Percentiles rank a stretch among this genome's conserved stretches.
These are phyloP conservation scores for Graphilbum sp. DNA, from an alignment of 2,329 filamentous ascomycete species.

Conservation along the genomic window DNA sequence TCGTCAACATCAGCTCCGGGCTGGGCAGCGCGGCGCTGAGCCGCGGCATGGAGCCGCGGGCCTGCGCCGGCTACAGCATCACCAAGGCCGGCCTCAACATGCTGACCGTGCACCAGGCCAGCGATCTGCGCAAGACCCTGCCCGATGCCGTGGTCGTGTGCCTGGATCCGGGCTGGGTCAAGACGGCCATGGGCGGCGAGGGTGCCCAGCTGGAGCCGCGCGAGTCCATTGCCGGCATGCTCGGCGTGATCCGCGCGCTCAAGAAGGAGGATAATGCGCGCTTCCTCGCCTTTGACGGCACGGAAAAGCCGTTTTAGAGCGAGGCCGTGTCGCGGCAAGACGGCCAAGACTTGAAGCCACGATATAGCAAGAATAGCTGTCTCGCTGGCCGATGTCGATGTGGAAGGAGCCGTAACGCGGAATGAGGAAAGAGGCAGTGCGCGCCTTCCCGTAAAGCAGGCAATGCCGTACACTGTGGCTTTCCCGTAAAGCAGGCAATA, in stretches of 20 bases:
- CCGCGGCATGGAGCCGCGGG: conserved; percentile 14
- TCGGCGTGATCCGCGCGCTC: conserved; percentile 57
- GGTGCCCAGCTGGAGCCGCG: conserved; percentile 13
- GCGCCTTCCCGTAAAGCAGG: too few relatives aligned
- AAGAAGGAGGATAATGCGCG: conserved; percentile 32
- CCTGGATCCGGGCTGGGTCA: conserved; percentile 19
- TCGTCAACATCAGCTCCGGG: conserved; percentile 26
- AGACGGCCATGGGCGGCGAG: conserved; percentile 17
- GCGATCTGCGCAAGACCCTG: conserved; percentile 10
- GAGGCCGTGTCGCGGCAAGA: too few relatives aligned
- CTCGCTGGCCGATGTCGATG: too few relatives aligned
- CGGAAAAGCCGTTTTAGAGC: conserved; percentile 12
- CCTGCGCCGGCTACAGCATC: conserved; percentile 17
- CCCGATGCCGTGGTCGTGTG: conserved; percentile 14
- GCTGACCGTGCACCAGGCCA: conserved; percentile 16
- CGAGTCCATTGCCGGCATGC: conserved; percentile 30
- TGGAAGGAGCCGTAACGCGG: too few relatives aligned
- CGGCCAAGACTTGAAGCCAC: too few relatives aligned
- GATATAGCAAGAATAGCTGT: too few relatives aligned
- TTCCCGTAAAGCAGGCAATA: too few relatives aligned
- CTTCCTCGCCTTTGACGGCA: conserved; percentile 12
- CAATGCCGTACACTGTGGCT: too few relatives aligned
- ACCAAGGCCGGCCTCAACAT: conserved; percentile 18
- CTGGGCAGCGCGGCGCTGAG: conserved; percentile 18
- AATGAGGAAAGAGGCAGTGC: too few relatives aligned